These are phyloP conservation scores for Dalbergia oliveri DNA, from an alignment of 306 rosid species.

Conservation along the genomic window DNA sequence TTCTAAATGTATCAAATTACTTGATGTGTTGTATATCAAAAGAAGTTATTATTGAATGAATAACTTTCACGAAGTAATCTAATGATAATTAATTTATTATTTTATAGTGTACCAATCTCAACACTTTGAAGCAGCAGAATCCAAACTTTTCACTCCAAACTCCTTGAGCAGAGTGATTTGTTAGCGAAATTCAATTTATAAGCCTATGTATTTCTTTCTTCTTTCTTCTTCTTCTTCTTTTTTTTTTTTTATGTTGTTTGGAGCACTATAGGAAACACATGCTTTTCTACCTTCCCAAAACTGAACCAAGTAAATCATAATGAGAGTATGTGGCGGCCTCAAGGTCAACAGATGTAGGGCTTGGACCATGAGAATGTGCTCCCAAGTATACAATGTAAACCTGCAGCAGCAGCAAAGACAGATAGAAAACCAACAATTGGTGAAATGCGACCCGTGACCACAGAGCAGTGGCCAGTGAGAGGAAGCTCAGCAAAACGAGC, in stretches of 20 bases:
- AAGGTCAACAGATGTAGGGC: conserved; percentile 48
- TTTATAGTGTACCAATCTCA: too few relatives aligned
- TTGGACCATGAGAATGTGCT: conserved; percentile 55
- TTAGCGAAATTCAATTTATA: too few relatives aligned
- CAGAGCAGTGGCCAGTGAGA: neutral
- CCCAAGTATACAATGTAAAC: conserved; percentile 52
- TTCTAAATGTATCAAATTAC: too few relatives aligned
- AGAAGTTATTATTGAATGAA: too few relatives aligned
- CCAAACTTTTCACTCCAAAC: too few relatives aligned
- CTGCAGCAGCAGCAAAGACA: neutral
- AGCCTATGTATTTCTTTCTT: too few relatives aligned
- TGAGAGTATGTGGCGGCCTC: conserved; percentile 52
- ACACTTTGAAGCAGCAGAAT: too few relatives aligned
- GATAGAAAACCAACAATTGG: neutral
- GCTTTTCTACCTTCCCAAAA: conserved; percentile 50
- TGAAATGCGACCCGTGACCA: neutral
- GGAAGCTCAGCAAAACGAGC: neutral
- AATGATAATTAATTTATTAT: too few relatives aligned
- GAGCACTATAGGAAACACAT: too few relatives aligned
- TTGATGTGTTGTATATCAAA: too few relatives aligned
- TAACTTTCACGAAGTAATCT: too few relatives aligned
- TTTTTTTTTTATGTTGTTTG: too few relatives aligned
- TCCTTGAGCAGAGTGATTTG: neutral
- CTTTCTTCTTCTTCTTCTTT: neutral
- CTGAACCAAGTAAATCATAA: conserved; percentile 43